phyloP scores from a whole-genome alignment of 139 green algal species.

The Chlorella sp. region DNA sequence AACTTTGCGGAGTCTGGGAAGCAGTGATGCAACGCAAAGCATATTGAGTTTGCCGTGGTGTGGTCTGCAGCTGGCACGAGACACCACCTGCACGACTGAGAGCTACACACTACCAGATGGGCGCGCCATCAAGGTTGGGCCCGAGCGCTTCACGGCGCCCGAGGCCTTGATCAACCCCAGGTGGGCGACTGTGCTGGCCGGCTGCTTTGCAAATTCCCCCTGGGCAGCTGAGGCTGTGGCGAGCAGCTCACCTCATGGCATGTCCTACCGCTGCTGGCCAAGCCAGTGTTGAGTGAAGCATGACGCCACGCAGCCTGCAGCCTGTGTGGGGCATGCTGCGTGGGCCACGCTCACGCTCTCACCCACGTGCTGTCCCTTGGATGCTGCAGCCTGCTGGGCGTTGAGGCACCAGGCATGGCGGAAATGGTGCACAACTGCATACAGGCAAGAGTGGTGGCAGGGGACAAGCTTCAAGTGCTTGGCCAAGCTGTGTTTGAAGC shows the following conservation, averaged over 20 bases:
- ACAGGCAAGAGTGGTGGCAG: constrained; percentile 37
- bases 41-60: no score
- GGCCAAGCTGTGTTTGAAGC: neutral
- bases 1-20: no score
- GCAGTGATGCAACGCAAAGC: no score
- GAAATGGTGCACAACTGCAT: constrained; percentile 81
- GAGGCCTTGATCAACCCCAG: constrained; percentile 71
- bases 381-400: constrained; percentile 59
- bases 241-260: no score
- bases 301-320: no score
- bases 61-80: constrained; percentile 66
- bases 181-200: neutral
- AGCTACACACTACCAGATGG: constrained; percentile 87
- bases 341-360: no score
- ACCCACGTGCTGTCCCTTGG: neutral
- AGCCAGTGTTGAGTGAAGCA: no score
- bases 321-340: no score
- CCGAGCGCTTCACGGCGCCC: constrained; percentile 83
- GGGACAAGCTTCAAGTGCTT: no score
- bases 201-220: no score
- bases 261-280: no score
- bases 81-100: constrained; percentile 79
- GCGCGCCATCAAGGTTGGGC: constrained; percentile 70
- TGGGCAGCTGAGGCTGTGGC: no score
- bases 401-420: constrained; percentile 74